Percentiles rank a stretch among this genome's conserved stretches.
Conservation (phyloP, 306 rosid species). For the Cucurbita maxima region DNA sequence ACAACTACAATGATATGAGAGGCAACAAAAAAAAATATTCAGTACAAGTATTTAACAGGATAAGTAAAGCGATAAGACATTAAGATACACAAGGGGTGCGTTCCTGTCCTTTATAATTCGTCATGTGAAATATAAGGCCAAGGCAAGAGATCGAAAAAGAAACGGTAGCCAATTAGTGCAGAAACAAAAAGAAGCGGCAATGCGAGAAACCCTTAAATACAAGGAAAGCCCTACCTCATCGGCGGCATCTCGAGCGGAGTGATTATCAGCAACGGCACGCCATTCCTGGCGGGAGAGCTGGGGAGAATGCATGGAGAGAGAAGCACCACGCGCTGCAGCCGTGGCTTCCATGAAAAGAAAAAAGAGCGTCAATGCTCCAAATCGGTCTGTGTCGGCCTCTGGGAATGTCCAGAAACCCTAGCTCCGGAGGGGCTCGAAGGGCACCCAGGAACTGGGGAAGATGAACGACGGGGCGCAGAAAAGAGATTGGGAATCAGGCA, state of each 20-base stretch:
- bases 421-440: background rate
- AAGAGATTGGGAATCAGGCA: background rate
- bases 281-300: slow-evolving; percentile 57
- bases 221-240: slow-evolving; percentile 47
- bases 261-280: slow-evolving; percentile 80
- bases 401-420: slow-evolving; percentile 8
- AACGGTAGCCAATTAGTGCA: background rate
- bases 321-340: slow-evolving; percentile 47
- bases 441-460: background rate
- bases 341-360: slow-evolving; percentile 60
- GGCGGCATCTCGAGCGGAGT: slow-evolving; percentile 41
- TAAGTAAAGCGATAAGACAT: background rate
- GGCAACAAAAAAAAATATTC: background rate
- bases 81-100: background rate
- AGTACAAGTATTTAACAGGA: background rate
- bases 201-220: background rate
- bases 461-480: background rate
- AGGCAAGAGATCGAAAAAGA: background rate
- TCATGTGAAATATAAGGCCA: background rate
- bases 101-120: background rate
- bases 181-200: background rate
- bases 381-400: background rate
- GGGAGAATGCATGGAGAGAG: slow-evolving; percentile 38
- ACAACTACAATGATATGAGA: background rate
- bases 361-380: slow-evolving; percentile 12